A percentile compares a stretch with the other conserved stretches of the same genome.
phyloP scores from a whole-genome alignment of 495 filamentous ascomycete species.

The Lasiosphaeria hispida region DNA sequence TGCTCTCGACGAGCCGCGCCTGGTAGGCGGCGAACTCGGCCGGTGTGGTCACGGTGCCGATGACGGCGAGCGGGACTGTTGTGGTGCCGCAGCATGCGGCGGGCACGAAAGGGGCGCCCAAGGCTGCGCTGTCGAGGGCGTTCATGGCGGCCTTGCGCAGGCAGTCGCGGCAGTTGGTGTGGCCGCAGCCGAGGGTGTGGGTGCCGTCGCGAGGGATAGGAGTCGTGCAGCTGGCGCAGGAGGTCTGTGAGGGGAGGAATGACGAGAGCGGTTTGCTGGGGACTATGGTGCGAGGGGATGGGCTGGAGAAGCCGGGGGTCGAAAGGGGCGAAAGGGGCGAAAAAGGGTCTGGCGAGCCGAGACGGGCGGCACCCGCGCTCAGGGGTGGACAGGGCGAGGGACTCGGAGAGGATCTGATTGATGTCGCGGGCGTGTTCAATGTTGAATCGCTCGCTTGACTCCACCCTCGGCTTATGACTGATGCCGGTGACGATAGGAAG shows the following conservation, averaged over 20 bases:
- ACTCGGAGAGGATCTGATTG: too few relatives aligned
- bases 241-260: not conserved
- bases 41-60: slow-evolving; percentile 6
- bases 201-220: not conserved
- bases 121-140: not conserved
- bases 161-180: not conserved
- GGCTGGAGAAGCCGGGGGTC: too few relatives aligned
- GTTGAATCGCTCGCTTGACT: too few relatives aligned
- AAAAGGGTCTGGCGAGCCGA: too few relatives aligned
- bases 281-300: too few relatives aligned
- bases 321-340: too few relatives aligned
- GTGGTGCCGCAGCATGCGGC: slow-evolving; percentile 6
- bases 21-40: slow-evolving; percentile 20
- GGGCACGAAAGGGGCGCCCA: slow-evolving; percentile 6
- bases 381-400: too few relatives aligned
- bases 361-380: too few relatives aligned
- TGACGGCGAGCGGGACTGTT: slow-evolving; percentile 9
- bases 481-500: too few relatives aligned
- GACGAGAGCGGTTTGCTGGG: too few relatives aligned
- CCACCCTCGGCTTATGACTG: too few relatives aligned
- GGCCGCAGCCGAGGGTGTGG: not conserved
- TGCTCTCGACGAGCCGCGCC: slow-evolving; percentile 8
- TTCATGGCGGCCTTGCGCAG: not conserved
- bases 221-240: not conserved
- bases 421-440: too few relatives aligned